These are phyloP conservation scores for Trichoderma asperelloides DNA, from an alignment of 495 filamentous ascomycete genomes.

Conservation along the genomic window DNA sequence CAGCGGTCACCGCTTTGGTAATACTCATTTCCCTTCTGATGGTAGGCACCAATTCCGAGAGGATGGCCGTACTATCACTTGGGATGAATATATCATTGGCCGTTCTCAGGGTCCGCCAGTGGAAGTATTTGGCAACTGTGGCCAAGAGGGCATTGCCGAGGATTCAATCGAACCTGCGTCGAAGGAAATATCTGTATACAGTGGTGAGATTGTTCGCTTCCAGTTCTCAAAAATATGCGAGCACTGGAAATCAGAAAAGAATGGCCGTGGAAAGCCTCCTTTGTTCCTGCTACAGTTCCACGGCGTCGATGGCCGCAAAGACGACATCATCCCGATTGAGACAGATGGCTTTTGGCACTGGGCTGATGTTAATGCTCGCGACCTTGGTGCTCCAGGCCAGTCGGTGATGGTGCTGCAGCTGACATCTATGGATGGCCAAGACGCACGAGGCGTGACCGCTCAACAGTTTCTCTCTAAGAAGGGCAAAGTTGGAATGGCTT, in stretches of 20 bases:
- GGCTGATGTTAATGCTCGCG: slow-evolving; percentile 54
- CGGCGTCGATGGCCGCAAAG: slow-evolving; percentile 57
- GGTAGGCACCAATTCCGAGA: slow-evolving; percentile 57
- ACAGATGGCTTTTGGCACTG: slow-evolving; percentile 66
- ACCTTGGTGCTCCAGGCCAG: slow-evolving; percentile 63
- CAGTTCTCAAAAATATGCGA: slow-evolving; percentile 65
- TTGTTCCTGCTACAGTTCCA: slow-evolving; percentile 57
- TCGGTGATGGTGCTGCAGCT: slow-evolving; percentile 53
- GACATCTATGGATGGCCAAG: slow-evolving; percentile 51
- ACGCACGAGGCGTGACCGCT: slow-evolving; percentile 58
- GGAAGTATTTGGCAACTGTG: slow-evolving; percentile 41
- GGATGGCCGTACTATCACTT: slow-evolving; percentile 40
- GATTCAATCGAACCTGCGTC: slow-evolving; percentile 49
- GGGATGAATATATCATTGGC: slow-evolving; percentile 72
- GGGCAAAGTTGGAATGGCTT: slow-evolving; percentile 52
- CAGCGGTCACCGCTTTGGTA: slow-evolving; percentile 73
- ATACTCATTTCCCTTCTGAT: slow-evolving; percentile 67
- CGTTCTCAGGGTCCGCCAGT: slow-evolving; percentile 33
- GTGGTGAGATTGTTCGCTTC: slow-evolving; percentile 51
- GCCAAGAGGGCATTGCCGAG: slow-evolving; percentile 55
- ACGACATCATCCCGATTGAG: slow-evolving; percentile 55
- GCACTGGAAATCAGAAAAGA: slow-evolving; percentile 64
- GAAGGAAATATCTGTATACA: slow-evolving; percentile 48
- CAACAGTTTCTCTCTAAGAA: slow-evolving; percentile 55
- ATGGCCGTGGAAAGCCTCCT: slow-evolving; percentile 54